Percentiles rank a stretch among this genome's conserved stretches.
These are phyloP conservation scores for Cephaloascus fragrans DNA, from an alignment of 805 yeast genomes.

Conservation along the genomic window DNA sequence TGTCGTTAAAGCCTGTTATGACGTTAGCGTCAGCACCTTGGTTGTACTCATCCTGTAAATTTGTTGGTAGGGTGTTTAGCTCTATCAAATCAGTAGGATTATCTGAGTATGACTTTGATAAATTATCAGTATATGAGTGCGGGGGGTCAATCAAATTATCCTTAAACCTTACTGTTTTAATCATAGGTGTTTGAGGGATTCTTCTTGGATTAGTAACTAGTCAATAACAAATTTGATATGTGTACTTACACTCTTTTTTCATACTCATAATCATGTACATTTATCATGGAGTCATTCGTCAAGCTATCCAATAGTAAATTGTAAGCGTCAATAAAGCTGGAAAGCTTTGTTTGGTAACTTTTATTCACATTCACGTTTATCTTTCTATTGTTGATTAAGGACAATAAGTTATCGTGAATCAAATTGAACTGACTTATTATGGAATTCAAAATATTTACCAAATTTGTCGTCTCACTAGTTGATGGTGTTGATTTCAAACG, in stretches of 20 bases:
- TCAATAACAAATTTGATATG: too few relatives aligned
- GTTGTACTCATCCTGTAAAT: too few relatives aligned
- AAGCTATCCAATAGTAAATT: background rate
- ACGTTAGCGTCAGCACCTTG: background rate
- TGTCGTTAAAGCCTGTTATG: background rate
- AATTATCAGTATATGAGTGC: too few relatives aligned
- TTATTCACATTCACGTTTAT: background rate
- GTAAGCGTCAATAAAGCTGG: conserved; percentile 1
- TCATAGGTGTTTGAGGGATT: too few relatives aligned
- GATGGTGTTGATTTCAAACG: conserved; percentile 1
- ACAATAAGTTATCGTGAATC: background rate
- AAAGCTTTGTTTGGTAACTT: too few relatives aligned
- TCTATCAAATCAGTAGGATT: too few relatives aligned
- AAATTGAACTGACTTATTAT: background rate
- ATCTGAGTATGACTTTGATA: background rate
- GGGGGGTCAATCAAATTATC: conserved; percentile 1
- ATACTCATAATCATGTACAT: too few relatives aligned
- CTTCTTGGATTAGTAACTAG: too few relatives aligned
- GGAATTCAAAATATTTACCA: background rate
- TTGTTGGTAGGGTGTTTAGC: too few relatives aligned
- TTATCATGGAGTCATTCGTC: conserved; percentile 1
- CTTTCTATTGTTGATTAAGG: background rate
- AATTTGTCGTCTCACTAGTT: conserved; percentile 1
- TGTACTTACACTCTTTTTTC: too few relatives aligned
- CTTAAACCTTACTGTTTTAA: conserved; percentile 2